These are phyloP conservation scores for Rhodotorula sp. DNA, from an alignment of 1,284 basidiomycete species.

Conservation along the genomic window DNA sequence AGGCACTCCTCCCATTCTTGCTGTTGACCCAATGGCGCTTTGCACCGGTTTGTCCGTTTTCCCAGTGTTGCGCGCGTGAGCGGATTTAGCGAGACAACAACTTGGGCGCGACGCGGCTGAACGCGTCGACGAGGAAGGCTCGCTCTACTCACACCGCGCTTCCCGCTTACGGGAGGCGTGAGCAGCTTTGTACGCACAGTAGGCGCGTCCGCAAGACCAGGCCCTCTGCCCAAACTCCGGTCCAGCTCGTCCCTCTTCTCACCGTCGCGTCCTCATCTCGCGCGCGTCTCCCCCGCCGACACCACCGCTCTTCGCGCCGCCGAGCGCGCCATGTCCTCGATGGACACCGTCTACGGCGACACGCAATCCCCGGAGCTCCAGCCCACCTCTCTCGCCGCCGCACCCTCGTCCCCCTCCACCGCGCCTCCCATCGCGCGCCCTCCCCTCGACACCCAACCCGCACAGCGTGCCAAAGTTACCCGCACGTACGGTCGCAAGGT, in stretches of 20 bases:
- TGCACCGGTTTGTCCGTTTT: not conserved
- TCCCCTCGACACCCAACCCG: not conserved
- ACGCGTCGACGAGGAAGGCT: not conserved
- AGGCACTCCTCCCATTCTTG: not conserved
- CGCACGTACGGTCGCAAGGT: constrained; percentile 11
- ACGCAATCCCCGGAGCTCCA: not conserved
- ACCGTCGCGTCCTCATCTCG: not conserved
- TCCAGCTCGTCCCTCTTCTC: not conserved
- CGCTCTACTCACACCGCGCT: not conserved
- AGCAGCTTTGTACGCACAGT: not conserved
- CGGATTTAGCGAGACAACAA: not conserved
- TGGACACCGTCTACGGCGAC: not conserved
- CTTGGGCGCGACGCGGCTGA: not conserved
- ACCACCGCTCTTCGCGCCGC: not conserved
- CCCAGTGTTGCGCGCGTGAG: too few species aligned
- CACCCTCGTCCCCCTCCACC: not conserved
- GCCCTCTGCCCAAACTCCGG: not conserved
- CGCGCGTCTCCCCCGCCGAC: not conserved
- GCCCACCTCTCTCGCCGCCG: not conserved
- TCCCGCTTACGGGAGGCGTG: not conserved
- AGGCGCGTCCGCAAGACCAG: not conserved
- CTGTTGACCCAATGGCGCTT: not conserved
- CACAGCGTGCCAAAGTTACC: not conserved
- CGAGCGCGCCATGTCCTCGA: not conserved
- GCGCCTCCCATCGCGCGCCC: not conserved